Evolutionary conservation across 2,329 filamentous ascomycete genomes (phyloP).

Genomic region (Ophiobolus disseminans): DNA sequence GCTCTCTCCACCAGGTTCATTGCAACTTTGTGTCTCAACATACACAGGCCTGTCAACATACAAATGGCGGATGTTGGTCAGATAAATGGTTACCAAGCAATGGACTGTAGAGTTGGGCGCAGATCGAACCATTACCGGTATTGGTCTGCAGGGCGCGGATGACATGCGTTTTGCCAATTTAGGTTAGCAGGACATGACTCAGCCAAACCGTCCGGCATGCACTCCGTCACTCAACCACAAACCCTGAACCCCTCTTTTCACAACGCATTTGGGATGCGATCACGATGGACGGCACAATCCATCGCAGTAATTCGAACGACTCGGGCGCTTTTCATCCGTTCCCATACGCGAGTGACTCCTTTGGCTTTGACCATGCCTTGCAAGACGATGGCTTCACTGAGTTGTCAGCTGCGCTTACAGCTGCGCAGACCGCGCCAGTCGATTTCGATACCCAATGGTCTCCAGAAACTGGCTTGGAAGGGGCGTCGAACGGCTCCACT

Average conservation of each 20-base stretch:
- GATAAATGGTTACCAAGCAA: too few species aligned
- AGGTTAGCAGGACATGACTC: not conserved
- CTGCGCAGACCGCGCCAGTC: constrained; percentile 5
- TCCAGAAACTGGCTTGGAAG: not conserved
- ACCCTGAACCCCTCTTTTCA: too few species aligned
- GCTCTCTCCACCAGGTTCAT: too few species aligned
- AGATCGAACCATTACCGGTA: not conserved
- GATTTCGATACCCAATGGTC: constrained; percentile 10
- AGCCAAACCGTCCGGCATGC: not conserved
- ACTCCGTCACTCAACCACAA: not conserved
- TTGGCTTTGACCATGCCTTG: not conserved
- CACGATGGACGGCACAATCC: not conserved
- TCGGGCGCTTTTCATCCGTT: not conserved
- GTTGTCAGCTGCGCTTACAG: constrained; percentile 8
- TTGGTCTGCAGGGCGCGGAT: not conserved
- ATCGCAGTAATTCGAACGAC: not conserved
- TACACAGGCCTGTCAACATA: too few species aligned
- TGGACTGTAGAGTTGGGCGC: too few species aligned
- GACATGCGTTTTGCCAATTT: not conserved
- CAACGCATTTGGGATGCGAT: too few species aligned
- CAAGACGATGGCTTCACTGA: constrained; percentile 4
- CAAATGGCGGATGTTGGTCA: too few species aligned
- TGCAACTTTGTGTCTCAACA: too few species aligned
- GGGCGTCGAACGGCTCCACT: constrained; percentile 20
- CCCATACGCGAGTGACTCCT: not conserved